Evolutionary conservation across 768 basidiomycete genomes (phyloP).

Genomic region (Russula foetens): DNA sequence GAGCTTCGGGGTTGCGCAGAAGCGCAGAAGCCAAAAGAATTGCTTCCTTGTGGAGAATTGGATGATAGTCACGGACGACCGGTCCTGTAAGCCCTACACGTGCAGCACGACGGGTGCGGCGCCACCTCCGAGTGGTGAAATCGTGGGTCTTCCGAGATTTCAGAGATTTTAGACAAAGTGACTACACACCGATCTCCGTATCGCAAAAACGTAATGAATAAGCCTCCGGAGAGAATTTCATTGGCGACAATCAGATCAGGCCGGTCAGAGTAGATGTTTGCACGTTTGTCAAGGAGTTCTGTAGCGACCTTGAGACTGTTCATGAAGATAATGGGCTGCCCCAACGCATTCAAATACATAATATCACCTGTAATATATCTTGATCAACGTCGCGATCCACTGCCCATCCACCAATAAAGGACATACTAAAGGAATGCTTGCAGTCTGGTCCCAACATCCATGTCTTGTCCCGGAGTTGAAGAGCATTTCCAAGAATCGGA

Average conservation of each 20-base stretch:
- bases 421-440: background rate
- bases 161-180: background rate
- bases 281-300: slow-evolving; percentile 33
- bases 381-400: background rate
- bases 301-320: slow-evolving; percentile 26
- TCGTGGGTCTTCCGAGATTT: too few species aligned
- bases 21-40: background rate
- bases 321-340: slow-evolving; percentile 23
- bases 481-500: too few species aligned
- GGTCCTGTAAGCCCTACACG: background rate
- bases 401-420: background rate
- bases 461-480: background rate
- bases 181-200: slow-evolving; percentile 21
- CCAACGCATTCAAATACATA: too few species aligned
- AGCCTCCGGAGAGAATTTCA: slow-evolving; percentile 29
- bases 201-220: slow-evolving; percentile 23
- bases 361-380: background rate
- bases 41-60: background rate
- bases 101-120: too few species aligned
- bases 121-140: background rate
- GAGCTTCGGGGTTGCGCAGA: background rate
- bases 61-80: background rate
- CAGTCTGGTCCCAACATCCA: background rate
- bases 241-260: slow-evolving; percentile 25
- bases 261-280: slow-evolving; percentile 23